Base-by-base conservation (phyloP, 805 yeast species). In the Diddensiella caesifluorescens region DNA sequence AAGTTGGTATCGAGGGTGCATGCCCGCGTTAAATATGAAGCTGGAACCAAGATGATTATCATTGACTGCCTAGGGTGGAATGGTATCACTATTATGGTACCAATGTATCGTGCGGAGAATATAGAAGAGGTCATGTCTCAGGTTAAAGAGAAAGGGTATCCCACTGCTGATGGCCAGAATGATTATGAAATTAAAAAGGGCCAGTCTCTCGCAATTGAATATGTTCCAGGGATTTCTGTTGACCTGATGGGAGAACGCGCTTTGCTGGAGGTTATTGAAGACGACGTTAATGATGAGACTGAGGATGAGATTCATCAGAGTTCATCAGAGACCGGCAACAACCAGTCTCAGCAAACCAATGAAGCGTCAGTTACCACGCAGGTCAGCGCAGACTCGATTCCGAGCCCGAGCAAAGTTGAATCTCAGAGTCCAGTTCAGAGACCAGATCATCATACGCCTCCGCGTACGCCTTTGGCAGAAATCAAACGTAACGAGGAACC, bases 1-100 rank as follows among this genome's bases (percentile, higher is more conserved):
- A 77, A 75, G 55, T 70, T 70, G 29, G 74, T 85, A 18, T 82
- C 92, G 10, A 74, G 95, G 39, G 69, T 70, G 7, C 95, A 85
- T 60, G 69, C 80, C 39, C 61, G 65, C 12, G 55, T 83, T 2
- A 64, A 70, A 20, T 79, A 73, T 56, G 56, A 66, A 22, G 52
- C 65, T 1, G 56, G 46, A 3, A 41, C 47, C 7, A 64, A 73
- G 25, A 26, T 41, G 15, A 52, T 67, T 35, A 59, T 86, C 34
- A 59, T 90, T 38, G 73, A 73, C 34, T 90, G 97, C 61, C 60
- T 77, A 41, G 97, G 97, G 3, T 74, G 79, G 63, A 90, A 90
- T 60, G 96, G 97, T 7, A 64, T 84, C 38, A 71, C 74, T 6
- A 73, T 88, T 15, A 68, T 74, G 3, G 73, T 86, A 30, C 92